Conservation (phyloP, 192 early-diverging fungal species). For the Backusella liffmaniae region DNA sequence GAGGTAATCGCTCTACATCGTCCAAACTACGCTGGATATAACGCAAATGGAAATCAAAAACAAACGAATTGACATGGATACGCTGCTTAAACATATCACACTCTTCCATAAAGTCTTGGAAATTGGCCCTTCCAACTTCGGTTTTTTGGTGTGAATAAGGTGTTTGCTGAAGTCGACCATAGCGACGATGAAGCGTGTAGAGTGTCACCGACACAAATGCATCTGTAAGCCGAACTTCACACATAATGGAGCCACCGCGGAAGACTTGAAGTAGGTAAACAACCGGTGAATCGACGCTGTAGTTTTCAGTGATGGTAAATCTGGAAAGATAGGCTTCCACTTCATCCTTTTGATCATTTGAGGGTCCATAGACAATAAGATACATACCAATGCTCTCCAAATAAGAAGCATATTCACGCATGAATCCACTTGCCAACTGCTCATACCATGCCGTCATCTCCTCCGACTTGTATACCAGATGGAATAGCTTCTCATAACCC, state of each 20-base stretch:
- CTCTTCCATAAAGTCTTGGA: slow-evolving; percentile 54
- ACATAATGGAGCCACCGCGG: slow-evolving; percentile 57
- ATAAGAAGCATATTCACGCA: slow-evolving; percentile 56
- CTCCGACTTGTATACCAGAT: slow-evolving; percentile 16
- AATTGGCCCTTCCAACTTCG: slow-evolving; percentile 40
- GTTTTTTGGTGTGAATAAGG: slow-evolving; percentile 31
- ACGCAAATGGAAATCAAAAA: slow-evolving; percentile 58
- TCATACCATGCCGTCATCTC: slow-evolving; percentile 46
- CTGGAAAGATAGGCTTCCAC: slow-evolving; percentile 42
- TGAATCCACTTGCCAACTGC: slow-evolving; percentile 44
- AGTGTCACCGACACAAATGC: slow-evolving; percentile 58
- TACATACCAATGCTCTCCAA: slow-evolving; percentile 61
- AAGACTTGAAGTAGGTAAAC: slow-evolving; percentile 53
- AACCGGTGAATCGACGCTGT: slow-evolving; percentile 43
- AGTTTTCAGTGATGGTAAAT: slow-evolving; percentile 42
- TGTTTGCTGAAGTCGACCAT: slow-evolving; percentile 45
- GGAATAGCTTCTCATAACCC: slow-evolving; percentile 10
- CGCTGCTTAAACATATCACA: slow-evolving; percentile 56
- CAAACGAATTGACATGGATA: slow-evolving; percentile 62
- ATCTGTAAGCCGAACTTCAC: slow-evolving; percentile 54
- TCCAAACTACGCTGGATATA: slow-evolving; percentile 48
- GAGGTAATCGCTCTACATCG: slow-evolving; percentile 31
- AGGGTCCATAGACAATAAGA: slow-evolving; percentile 49
- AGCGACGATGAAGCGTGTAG: slow-evolving; percentile 55
- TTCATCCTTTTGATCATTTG: slow-evolving; percentile 34